Percentiles rank a stretch among this genome's conserved stretches.
Evolutionary conservation across 371 early-diverging fungal genomes (phyloP).

Genomic region (Circinella umbellata): DNA sequence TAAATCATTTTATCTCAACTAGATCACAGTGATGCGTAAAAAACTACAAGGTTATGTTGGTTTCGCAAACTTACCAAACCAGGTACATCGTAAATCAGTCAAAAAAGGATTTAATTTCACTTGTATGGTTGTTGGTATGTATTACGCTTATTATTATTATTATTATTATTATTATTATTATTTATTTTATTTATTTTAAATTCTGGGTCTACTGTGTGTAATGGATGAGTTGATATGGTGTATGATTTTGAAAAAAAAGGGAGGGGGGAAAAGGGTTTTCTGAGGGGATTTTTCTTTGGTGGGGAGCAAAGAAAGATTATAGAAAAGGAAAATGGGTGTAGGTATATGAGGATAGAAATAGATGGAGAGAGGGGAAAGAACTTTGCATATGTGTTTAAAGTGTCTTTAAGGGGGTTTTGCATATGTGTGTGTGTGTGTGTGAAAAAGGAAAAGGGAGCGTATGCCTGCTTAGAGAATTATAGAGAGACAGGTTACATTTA

Average conservation of each 20-base stretch:
- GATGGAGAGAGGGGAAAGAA: background rate
- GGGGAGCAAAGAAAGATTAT: background rate
- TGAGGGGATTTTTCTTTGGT: background rate
- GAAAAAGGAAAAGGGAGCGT: too few relatives aligned
- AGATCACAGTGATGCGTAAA: constrained; percentile 61
- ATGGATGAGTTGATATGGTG: too few relatives aligned
- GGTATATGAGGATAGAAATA: too few relatives aligned
- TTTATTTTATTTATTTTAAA: too few relatives aligned
- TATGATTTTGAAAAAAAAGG: too few relatives aligned
- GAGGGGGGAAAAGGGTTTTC: background rate
- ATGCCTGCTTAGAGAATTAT: too few relatives aligned
- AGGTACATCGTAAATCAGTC: constrained; percentile 96
- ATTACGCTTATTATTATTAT: background rate
- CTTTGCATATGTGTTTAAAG: background rate
- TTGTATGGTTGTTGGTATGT: constrained; percentile 91
- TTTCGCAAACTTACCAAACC: constrained; percentile 97
- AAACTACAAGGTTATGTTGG: constrained; percentile 95
- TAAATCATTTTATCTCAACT: background rate
- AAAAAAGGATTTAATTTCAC: constrained; percentile 99
- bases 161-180: too few relatives aligned
- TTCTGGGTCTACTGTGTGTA: too few relatives aligned
- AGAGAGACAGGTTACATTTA: too few relatives aligned
- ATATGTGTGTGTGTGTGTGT: too few relatives aligned
- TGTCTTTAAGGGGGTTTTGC: too few relatives aligned
- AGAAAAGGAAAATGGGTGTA: too few relatives aligned